A percentile compares a stretch with the other conserved stretches of the same genome.
Evolutionary conservation across 192 early-diverging fungal species (phyloP).

Genomic region (Backusella westeae): DNA sequence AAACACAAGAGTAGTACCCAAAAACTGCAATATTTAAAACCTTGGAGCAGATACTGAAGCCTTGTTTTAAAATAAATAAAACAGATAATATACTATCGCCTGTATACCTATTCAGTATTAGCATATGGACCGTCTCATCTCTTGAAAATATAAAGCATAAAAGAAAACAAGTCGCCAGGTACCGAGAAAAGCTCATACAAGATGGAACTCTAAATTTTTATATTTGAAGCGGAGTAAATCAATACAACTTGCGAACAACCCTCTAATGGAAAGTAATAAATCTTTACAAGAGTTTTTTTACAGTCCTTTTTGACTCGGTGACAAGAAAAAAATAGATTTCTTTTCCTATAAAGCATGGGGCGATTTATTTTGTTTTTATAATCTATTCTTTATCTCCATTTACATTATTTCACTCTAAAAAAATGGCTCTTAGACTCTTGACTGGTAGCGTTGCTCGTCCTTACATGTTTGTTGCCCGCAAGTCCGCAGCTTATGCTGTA

Average conservation of each 20-base stretch:
- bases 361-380: neutral
- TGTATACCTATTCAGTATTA: neutral
- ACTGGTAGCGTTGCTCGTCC: slow-evolving; percentile 11
- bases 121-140: neutral
- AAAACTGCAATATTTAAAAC: slow-evolving; percentile 1
- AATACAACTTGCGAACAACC: neutral
- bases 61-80: neutral
- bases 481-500: slow-evolving; percentile 2
- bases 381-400: slow-evolving; percentile 1
- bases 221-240: neutral
- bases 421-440: slow-evolving; percentile 20
- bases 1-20: slow-evolving; percentile 1
- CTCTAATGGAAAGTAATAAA: slow-evolving; percentile 8
- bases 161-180: neutral
- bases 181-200: neutral
- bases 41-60: too few relatives aligned
- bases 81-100: neutral
- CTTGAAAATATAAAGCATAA: neutral
- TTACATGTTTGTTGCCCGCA: neutral
- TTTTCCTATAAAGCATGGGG: slow-evolving; percentile 3
- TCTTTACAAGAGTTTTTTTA: neutral
- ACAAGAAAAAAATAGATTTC: slow-evolving; percentile 7
- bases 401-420: neutral
- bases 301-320: slow-evolving; percentile 23
- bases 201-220: neutral